Conservation (phyloP, 2,329 filamentous ascomycete genomes). For the Emergomyces orientalis region DNA sequence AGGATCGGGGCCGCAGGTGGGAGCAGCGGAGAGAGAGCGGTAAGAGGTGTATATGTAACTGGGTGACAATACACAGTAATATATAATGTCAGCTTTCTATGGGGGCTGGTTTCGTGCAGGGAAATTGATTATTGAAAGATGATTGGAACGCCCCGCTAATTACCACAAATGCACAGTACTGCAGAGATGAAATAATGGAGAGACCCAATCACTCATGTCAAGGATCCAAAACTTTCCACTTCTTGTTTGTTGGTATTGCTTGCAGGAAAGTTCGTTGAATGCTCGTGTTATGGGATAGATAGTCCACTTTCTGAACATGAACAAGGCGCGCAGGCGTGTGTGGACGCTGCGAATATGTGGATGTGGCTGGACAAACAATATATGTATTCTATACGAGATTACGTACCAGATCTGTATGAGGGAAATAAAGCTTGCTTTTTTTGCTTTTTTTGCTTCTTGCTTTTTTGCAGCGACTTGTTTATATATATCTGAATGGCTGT, state of each 20-base stretch:
- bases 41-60: background rate
- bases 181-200: background rate
- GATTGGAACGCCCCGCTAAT: background rate
- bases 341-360: background rate
- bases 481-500: no score
- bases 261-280: background rate
- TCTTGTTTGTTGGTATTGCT: background rate
- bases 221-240: no score
- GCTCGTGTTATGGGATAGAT: background rate
- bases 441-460: background rate
- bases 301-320: background rate
- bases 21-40: background rate
- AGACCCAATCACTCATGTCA: background rate
- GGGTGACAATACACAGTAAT: background rate
- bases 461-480: no score
- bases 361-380: background rate
- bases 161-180: background rate
- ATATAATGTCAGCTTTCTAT: background rate
- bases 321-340: background rate
- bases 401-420: constrained; percentile 1
- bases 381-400: background rate
- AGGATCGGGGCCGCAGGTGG: background rate
- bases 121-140: background rate
- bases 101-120: no score
- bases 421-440: background rate